Percentiles rank a stretch among this genome's conserved stretches.
Conservation (phyloP, 371 early-diverging fungal genomes). For the Synchytrium microbalum region DNA sequence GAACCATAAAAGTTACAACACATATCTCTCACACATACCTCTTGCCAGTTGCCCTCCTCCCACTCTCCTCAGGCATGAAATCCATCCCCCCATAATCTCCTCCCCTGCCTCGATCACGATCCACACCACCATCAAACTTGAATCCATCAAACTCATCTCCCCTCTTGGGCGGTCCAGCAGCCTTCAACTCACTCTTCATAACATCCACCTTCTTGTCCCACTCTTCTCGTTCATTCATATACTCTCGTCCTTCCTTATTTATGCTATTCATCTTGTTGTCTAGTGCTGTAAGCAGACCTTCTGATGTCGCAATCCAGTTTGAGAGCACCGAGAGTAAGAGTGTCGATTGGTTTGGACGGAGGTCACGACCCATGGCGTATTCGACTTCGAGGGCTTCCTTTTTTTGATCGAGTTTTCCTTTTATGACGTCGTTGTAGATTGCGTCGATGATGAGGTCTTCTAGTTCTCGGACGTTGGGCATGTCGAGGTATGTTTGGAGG, state of each 20-base stretch:
- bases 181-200: slow-evolving; percentile 1
- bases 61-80: neutral
- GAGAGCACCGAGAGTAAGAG: neutral
- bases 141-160: neutral
- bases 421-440: slow-evolving; percentile 66
- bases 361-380: slow-evolving; percentile 73
- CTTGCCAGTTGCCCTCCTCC: no score
- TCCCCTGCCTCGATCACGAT: neutral
- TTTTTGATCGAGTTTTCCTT: slow-evolving; percentile 75
- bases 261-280: neutral
- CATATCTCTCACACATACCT: no score
- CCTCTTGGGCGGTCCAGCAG: neutral
- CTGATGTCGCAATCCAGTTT: slow-evolving; percentile 2
- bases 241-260: neutral
- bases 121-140: neutral
- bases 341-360: slow-evolving; percentile 46
- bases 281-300: neutral
- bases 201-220: slow-evolving; percentile 1
- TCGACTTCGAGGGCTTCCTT: slow-evolving; percentile 64
- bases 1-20: no score
- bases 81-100: neutral
- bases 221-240: neutral
- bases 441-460: slow-evolving; percentile 83
- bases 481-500: slow-evolving; percentile 58
- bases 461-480: slow-evolving; percentile 65